Percentiles rank a stretch among this genome's conserved stretches.
Conservation (phyloP, 768 basidiomycete species). For the Boletales sp. region DNA sequence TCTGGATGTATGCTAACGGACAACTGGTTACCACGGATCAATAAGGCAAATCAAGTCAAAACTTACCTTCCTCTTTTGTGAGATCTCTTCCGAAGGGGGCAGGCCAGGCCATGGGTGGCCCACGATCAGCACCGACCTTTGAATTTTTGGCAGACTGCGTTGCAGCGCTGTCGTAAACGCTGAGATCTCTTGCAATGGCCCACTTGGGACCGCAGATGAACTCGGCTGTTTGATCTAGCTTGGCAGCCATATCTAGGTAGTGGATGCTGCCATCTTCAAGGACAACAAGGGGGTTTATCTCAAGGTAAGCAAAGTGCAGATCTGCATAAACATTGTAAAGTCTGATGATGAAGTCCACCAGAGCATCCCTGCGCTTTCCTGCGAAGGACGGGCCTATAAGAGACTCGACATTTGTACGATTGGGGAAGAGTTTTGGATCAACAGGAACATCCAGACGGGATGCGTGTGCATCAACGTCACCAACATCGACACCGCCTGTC, state of each 20-base stretch:
- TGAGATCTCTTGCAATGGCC: constrained; percentile 92
- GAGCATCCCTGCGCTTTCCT: constrained; percentile 81
- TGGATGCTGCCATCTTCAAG: constrained; percentile 81
- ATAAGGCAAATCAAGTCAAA: accelerated
- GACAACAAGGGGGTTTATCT: constrained; percentile 98
- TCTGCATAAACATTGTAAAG: constrained; percentile 98
- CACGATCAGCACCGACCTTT: constrained; percentile 82
- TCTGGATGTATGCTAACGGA: constrained; percentile 85
- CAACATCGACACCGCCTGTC: constrained; percentile 97
- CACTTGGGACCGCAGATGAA: constrained; percentile 98
- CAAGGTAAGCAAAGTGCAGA: constrained; percentile 98
- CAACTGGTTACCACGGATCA: not conserved
- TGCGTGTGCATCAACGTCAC: constrained; percentile 97
- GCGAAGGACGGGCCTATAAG: constrained; percentile 78
- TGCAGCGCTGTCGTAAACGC: constrained; percentile 58
- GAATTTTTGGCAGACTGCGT: constrained; percentile 32
- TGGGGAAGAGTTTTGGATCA: constrained; percentile 63
- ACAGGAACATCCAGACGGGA: constrained; percentile 85
- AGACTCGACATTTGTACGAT: constrained; percentile 71
- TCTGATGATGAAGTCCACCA: constrained; percentile 91
- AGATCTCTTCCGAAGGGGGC: constrained; percentile 96
- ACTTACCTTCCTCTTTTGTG: constrained; percentile 82
- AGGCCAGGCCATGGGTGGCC: constrained; percentile 96
- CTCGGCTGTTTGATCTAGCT: constrained; percentile 99
- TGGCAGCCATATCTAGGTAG: constrained; percentile 99